Evolutionary conservation across 768 basidiomycete species (phyloP).

Genomic region (Pluteus cervinus): DNA sequence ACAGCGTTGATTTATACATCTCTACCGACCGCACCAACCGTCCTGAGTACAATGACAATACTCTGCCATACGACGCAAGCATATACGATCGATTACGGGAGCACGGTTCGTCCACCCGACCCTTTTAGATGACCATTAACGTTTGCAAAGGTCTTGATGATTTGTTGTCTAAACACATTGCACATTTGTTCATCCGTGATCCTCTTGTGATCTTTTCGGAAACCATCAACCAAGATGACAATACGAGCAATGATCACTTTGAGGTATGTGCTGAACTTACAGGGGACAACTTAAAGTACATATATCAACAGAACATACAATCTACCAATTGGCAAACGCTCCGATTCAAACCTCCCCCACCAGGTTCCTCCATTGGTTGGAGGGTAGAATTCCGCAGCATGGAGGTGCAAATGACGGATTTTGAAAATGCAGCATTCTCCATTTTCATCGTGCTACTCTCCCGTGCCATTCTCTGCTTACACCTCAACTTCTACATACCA

Average conservation of each 20-base stretch:
- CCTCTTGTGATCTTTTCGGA: slow-evolving; percentile 95
- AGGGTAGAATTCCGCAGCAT: slow-evolving; percentile 97
- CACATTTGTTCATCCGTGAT: slow-evolving; percentile 96
- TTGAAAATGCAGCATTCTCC: slow-evolving; percentile 96
- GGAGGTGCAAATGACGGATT: slow-evolving; percentile 99
- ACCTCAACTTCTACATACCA: slow-evolving; percentile 92
- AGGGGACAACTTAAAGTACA: background rate
- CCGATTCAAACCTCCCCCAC: slow-evolving; percentile 96
- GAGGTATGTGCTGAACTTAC: slow-evolving; percentile 48
- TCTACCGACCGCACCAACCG: slow-evolving; percentile 83
- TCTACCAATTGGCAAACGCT: slow-evolving; percentile 99
- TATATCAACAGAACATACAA: slow-evolving; percentile 78
- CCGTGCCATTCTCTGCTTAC: slow-evolving; percentile 86
- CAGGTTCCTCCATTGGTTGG: slow-evolving; percentile 92
- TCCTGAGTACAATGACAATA: slow-evolving; percentile 90
- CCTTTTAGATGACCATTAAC: background rate
- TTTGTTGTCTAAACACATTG: slow-evolving; percentile 82
- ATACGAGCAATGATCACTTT: slow-evolving; percentile 86
- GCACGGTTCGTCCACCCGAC: slow-evolving; percentile 52
- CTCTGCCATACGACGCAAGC: slow-evolving; percentile 68
- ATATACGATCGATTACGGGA: slow-evolving; percentile 69
- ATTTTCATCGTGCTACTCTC: slow-evolving; percentile 94
- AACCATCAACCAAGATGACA: slow-evolving; percentile 88
- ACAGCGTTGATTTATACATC: slow-evolving; percentile 91
- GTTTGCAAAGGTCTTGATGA: slow-evolving; percentile 68